Evolutionary conservation across 202 grass and related monocot genomes (phyloP).

Genomic region (Zizania palustris): DNA sequence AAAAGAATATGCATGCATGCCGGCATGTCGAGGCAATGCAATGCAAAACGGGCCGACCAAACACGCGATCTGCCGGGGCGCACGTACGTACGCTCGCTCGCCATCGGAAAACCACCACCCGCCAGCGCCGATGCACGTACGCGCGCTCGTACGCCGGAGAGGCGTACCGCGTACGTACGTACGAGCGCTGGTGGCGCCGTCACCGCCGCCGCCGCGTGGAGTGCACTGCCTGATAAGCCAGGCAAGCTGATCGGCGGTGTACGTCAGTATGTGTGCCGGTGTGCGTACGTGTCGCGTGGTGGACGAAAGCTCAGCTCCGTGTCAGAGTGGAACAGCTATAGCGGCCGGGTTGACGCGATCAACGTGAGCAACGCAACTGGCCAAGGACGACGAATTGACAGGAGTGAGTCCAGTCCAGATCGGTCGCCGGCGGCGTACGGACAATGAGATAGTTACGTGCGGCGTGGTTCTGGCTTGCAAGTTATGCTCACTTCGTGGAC

Average conservation of each 20-base stretch:
- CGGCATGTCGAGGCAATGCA: neutral
- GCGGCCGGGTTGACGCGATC: too few relatives aligned
- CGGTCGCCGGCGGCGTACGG: neutral
- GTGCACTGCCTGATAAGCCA: slow-evolving; percentile 45
- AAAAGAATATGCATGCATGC: neutral
- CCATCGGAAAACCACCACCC: neutral
- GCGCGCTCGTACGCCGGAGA: neutral
- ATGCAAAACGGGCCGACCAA: slow-evolving; percentile 16
- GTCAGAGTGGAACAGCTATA: too few relatives aligned
- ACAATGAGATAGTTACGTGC: neutral
- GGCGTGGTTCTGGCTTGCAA: neutral
- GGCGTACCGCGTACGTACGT: too few relatives aligned
- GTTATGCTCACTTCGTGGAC: neutral
- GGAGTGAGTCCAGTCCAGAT: neutral
- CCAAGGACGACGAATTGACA: neutral
- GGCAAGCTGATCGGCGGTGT: slow-evolving; percentile 11
- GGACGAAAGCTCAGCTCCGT: too few relatives aligned
- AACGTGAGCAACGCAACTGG: too few relatives aligned
- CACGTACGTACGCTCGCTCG: neutral
- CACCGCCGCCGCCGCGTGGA: neutral
- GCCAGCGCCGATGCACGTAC: neutral
- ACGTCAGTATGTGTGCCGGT: too few relatives aligned
- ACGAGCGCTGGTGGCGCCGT: neutral
- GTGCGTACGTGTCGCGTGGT: too few relatives aligned
- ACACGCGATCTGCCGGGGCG: neutral